Evolutionary conservation across 1,139 yeast genomes (phyloP), one percentile per base, ranked within the genome.

Genomic region (Sugiyamaella grinbergsii): DNA sequence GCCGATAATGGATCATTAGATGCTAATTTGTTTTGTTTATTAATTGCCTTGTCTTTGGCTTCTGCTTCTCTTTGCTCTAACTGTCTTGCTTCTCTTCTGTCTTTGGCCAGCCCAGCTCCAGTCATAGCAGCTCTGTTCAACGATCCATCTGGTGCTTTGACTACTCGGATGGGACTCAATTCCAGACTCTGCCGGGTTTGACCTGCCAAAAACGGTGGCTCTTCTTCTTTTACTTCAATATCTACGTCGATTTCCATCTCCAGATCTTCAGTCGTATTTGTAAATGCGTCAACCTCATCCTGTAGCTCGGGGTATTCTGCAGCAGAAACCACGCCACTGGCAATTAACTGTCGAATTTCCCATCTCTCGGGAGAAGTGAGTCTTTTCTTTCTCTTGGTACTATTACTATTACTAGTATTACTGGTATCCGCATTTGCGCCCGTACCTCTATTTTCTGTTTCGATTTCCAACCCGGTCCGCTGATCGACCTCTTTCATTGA

Each of bases 351-450:
- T 29, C 87, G 74, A 47, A 88, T 77, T 62, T 91, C 97, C 96
- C 96, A 91, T 52, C 91, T 71, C 65, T 91, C 98, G 1, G 95
- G 95, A 0, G 95, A 85, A 0, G 94, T 83, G 33, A 85, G 66
- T 47, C 88, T 71, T 59, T 82, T 74, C 51, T 73, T 66, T 39
- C 49, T 50, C 33, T 28, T 41, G 13, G 20, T 32, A 15, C 10
- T 13, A 26, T 26, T 13, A 18, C 11, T 22, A 26, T 42, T 28
- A 5, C 15, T n/a, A n/a, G 31, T 18, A 29, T 16, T 18, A 8
- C 37, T 41, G 2, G 24, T 51, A 34, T 44, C 18, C 18, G 52
- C 45, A 13, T 29, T 32, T 11, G 47, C 49, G 15, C 51, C 52
- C 11, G 13, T 22, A 19, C 51, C 47, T 18, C 39, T 24, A 11